Evolutionary conservation across 495 filamentous ascomycete species (phyloP), one percentile per base, ranked within the genome.

Genomic region (Penicillium arizonense): DNA sequence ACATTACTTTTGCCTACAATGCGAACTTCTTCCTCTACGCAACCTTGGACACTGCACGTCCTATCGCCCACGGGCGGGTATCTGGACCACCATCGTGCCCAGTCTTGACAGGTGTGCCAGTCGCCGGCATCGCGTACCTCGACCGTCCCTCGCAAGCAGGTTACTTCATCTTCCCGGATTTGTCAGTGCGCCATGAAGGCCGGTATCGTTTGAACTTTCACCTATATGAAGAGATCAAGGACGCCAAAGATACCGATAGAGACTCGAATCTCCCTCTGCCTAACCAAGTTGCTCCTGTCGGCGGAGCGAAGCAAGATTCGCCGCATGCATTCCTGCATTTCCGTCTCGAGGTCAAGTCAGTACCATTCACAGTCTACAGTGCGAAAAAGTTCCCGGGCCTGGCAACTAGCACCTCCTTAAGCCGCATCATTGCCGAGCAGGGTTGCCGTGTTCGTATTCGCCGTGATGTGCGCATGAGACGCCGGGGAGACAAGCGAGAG

Each of bases 361-460:
- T 77, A 18, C 86, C 89, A 2, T 98, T 98, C 65, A 84, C 79
- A 5, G 95, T 97, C 9, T 98, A 85, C 75, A 96, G 91, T 60
- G 94, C 94, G 21, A 98, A 98, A 84, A 98, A 97, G 76, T 98
- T 98, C 76, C 94, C 94, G 34, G 94, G 94, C 10, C 74, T 98
- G 58, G 85, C 90, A 2, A 92, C 94, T 70, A 96, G 91, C 70
- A 98, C 94, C 0, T 74, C 79, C 5, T 77, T 97, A 33, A 97
- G 93, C 62, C 86, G 91, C 39, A 86, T 89, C 35, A 91, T 98
- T 50, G 92, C 94, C 8, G 94, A 98, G 68, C 94, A 98, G 70
- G 94, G 94, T 36, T 98, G 94, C 68, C 91, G 95, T 52, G 94
- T 98, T 37, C 87, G 94, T 23, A 98, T 98, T 62, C 83, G 94